Evolutionary conservation across 331 rosid species (phyloP).

Genomic region (Quercus lobata): DNA sequence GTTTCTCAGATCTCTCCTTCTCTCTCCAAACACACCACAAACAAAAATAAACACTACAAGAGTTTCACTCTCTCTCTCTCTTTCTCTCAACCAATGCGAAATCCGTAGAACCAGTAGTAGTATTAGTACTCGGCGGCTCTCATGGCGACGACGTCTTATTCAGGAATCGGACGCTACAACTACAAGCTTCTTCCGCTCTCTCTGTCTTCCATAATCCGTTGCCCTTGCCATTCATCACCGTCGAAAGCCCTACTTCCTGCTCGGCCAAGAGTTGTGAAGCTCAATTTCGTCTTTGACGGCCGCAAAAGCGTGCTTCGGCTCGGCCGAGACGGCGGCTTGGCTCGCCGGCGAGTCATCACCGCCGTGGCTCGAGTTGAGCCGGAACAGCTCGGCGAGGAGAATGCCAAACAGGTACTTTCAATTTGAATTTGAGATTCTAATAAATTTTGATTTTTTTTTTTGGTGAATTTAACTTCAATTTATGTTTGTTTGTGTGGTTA

Average conservation of each 20-base stretch:
- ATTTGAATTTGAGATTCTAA: neutral
- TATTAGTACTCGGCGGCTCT: neutral
- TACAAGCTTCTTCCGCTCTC: conserved; percentile 22
- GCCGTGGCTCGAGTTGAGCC: conserved; percentile 60
- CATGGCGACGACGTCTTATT: conserved; percentile 33
- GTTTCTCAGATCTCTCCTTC: neutral
- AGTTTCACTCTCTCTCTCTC: neutral
- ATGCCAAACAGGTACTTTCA: conserved; percentile 36
- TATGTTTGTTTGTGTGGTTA: no score
- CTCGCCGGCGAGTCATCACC: conserved; percentile 26
- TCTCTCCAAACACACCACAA: neutral
- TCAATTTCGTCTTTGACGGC: conserved; percentile 19
- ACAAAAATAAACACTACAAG: no score
- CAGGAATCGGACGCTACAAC: conserved; percentile 16
- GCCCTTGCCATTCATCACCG: conserved; percentile 29
- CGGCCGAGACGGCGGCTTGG: conserved; percentile 1
- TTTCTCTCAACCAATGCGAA: neutral
- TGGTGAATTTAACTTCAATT: neutral
- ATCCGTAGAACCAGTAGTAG: neutral
- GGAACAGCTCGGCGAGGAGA: conserved; percentile 37
- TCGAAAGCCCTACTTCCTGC: conserved; percentile 16
- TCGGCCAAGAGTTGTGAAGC: conserved; percentile 5
- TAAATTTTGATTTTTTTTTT: neutral
- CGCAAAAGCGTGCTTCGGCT: conserved; percentile 6
- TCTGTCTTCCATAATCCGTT: conserved; percentile 23